Evolutionary conservation across 257 asterid species (phyloP).

Genomic region (Jacaranda copaia): DNA sequence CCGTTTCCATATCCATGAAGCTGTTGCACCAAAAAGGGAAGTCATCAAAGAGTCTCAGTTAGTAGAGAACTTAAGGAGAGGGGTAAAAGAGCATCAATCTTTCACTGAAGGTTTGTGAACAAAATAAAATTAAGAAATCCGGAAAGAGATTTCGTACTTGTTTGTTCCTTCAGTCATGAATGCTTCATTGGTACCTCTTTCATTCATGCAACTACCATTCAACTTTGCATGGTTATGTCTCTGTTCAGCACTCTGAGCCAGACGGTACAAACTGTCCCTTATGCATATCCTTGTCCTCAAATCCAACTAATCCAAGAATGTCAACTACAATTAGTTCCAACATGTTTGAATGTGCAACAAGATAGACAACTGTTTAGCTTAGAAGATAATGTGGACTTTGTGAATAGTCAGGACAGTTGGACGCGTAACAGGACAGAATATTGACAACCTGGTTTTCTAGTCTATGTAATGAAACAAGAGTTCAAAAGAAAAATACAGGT

Average conservation of each 20-base stretch:
- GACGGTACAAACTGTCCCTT: slow-evolving; percentile 92
- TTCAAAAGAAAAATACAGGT: no score
- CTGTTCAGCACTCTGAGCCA: slow-evolving; percentile 92
- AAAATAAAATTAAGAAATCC: slow-evolving; percentile 8
- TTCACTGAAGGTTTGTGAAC: not conserved
- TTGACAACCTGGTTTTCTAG: not conserved
- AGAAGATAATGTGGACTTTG: not conserved
- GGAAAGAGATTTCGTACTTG: slow-evolving; percentile 48
- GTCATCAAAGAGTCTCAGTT: not conserved
- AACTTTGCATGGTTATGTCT: slow-evolving; percentile 61
- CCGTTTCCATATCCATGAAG: slow-evolving; percentile 78
- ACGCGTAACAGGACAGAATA: slow-evolving; percentile 11
- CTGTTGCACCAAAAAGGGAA: slow-evolving; percentile 50
- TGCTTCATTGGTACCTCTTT: slow-evolving; percentile 53
- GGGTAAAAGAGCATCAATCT: not conserved
- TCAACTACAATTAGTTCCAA: slow-evolving; percentile 29
- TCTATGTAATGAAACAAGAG: not conserved
- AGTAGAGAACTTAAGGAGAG: not conserved
- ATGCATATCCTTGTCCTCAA: slow-evolving; percentile 80
- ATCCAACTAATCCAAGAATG: slow-evolving; percentile 75
- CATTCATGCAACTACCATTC: slow-evolving; percentile 46
- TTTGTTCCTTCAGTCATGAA: slow-evolving; percentile 56
- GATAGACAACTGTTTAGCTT: slow-evolving; percentile 11
- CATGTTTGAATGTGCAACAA: slow-evolving; percentile 4
- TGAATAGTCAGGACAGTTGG: not conserved